A percentile compares a stretch with the other conserved stretches of the same genome.
phyloP scores from a whole-genome alignment of 345 rosid species.

The Ricinus communis region DNA sequence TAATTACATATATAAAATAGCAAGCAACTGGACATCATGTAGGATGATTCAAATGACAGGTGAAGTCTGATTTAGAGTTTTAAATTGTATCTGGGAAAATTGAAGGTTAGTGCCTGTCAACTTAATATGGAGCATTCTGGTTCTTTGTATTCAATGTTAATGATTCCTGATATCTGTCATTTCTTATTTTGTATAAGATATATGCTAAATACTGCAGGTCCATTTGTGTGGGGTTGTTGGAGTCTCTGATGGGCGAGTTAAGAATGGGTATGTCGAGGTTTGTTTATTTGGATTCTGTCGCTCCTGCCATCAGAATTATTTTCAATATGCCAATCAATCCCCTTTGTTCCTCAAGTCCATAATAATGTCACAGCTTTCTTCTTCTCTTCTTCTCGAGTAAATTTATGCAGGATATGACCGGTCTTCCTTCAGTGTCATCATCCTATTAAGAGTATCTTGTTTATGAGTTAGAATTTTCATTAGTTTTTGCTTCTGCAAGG shows the following conservation, averaged over 20 bases:
- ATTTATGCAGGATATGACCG: no score
- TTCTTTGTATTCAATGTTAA: not conserved
- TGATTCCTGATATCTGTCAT: not conserved
- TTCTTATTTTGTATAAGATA: not conserved
- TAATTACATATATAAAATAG: conserved; percentile 21
- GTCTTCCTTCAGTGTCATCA: no score
- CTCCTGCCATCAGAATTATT: no score
- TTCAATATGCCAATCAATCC: no score
- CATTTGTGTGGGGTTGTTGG: not conserved
- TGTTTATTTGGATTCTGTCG: no score
- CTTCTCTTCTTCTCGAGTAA: no score
- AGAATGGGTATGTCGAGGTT: no score
- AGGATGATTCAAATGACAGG: conserved; percentile 3
- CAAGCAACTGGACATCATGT: conserved; percentile 21
- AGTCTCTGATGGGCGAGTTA: not conserved
- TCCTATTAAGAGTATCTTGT: no score
- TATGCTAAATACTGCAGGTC: not conserved
- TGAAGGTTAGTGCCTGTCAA: not conserved
- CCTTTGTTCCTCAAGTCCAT: no score
- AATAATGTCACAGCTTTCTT: no score
- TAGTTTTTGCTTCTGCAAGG: no score
- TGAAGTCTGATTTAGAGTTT: not conserved
- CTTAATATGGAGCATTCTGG: not conserved
- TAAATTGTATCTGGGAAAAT: not conserved
- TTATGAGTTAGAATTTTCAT: no score